A percentile compares a stretch with the other conserved stretches of the same genome.
phyloP scores from a whole-genome alignment of 495 filamentous ascomycete species.

The Aspergillus nanangensis region DNA sequence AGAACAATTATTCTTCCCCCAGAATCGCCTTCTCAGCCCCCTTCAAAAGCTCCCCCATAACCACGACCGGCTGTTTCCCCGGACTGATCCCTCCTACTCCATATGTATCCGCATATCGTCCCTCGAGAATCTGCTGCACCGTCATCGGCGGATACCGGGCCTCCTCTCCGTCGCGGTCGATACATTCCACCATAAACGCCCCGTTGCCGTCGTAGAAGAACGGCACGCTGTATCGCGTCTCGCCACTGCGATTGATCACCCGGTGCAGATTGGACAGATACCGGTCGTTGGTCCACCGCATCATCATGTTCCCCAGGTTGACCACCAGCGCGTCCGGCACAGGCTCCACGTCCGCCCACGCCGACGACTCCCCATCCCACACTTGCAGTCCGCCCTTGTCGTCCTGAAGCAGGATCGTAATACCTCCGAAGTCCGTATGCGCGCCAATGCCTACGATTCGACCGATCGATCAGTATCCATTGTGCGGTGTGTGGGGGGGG shows the following conservation, averaged over 20 bases:
- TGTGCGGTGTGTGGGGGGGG: too few species aligned
- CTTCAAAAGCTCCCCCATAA: not conserved
- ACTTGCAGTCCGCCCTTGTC: constrained; percentile 38
- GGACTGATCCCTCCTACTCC: constrained; percentile 7
- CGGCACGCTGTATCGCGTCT: constrained; percentile 20
- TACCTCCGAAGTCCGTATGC: constrained; percentile 48
- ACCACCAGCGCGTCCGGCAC: constrained; percentile 38
- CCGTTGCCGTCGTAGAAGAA: constrained; percentile 29
- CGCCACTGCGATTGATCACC: constrained; percentile 22
- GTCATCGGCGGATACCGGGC: constrained; percentile 21
- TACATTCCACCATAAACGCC: constrained; percentile 17
- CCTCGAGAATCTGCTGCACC: constrained; percentile 21
- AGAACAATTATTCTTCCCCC: not conserved
- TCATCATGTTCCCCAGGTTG: constrained; percentile 45
- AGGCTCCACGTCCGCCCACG: constrained; percentile 28
- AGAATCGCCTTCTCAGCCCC: not conserved
- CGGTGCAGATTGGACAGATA: constrained; percentile 29
- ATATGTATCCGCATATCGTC: constrained; percentile 22
- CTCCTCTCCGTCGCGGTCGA: constrained; percentile 4
- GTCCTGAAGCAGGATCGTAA: constrained; percentile 44
- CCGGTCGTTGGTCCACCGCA: constrained; percentile 23
- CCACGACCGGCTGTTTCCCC: not conserved
- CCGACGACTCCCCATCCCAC: constrained; percentile 24
- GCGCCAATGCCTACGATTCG: constrained; percentile 35
- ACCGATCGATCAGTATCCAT: not conserved